These are phyloP conservation scores for Naganishia kalamii DNA, from an alignment of 768 basidiomycete species.

Conservation along the genomic window DNA sequence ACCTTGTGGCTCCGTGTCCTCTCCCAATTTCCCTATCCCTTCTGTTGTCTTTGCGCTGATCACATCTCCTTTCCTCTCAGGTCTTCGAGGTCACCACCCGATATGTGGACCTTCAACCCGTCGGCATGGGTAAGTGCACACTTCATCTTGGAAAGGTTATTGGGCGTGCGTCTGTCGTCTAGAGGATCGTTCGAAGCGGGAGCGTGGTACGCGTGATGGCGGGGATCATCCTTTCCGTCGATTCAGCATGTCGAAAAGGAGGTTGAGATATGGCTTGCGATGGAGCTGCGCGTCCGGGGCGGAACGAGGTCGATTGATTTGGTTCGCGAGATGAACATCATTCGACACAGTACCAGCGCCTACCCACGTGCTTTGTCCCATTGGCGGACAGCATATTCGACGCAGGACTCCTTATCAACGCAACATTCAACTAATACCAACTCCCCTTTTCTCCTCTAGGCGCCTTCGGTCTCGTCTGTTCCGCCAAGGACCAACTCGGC, in stretches of 20 bases:
- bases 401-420: too few species aligned
- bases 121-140: constrained; percentile 76
- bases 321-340: too few species aligned
- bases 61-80: constrained; percentile 22
- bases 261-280: too few species aligned
- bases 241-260: too few species aligned
- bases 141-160: constrained; percentile 36
- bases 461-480: constrained; percentile 96
- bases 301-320: too few species aligned
- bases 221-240: too few species aligned
- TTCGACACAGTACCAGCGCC: too few species aligned
- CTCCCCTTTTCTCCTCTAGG: constrained; percentile 50
- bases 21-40: neutral
- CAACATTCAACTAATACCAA: too few species aligned
- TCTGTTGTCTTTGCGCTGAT: neutral
- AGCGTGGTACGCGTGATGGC: too few species aligned
- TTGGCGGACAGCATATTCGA: too few species aligned
- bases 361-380: too few species aligned
- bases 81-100: constrained; percentile 79
- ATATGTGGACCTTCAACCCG: constrained; percentile 98
- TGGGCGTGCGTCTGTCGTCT: neutral
- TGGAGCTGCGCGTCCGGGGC: too few species aligned
- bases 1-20: neutral
- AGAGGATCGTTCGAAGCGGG: neutral
- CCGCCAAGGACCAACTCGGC: constrained; percentile 90